These are phyloP conservation scores for Cyanidioschyzon merolae DNA, from an alignment of 23 red algal species.

Conservation along the genomic window DNA sequence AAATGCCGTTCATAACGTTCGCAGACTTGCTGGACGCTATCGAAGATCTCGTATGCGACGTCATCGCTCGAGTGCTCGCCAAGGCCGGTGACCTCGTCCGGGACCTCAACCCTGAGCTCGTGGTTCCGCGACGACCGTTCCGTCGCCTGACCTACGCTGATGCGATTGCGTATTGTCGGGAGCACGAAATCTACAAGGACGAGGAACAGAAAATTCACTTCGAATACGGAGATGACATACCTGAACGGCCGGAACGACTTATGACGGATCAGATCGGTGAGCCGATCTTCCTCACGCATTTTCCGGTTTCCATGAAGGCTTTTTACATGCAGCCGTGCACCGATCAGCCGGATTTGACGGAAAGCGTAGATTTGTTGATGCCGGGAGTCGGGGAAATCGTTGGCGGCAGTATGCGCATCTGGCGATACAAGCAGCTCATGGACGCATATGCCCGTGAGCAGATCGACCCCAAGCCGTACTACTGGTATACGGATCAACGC, in stretches of 20 bases:
- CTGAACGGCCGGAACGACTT: slow-evolving; percentile 77
- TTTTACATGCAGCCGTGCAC: slow-evolving; percentile 98
- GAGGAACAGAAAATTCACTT: slow-evolving; percentile 69
- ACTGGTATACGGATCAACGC: slow-evolving; percentile 97
- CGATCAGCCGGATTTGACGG: slow-evolving; percentile 66
- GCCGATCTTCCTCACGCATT: slow-evolving; percentile 74
- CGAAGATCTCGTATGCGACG: slow-evolving; percentile 82
- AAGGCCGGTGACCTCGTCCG: slow-evolving; percentile 47
- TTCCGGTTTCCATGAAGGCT: slow-evolving; percentile 73
- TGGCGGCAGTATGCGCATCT: slow-evolving; percentile 88
- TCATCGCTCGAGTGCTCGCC: slow-evolving; percentile 50
- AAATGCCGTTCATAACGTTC: slow-evolving; percentile 88
- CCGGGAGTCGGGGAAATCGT: slow-evolving; percentile 95
- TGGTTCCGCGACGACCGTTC: slow-evolving; percentile 60
- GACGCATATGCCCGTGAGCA: slow-evolving; percentile 78
- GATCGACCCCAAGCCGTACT: slow-evolving; percentile 80
- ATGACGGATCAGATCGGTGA: slow-evolving; percentile 94
- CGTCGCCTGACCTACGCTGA: slow-evolving; percentile 81
- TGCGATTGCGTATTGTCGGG: slow-evolving; percentile 74
- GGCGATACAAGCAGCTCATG: slow-evolving; percentile 62
- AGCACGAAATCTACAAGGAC: slow-evolving; percentile 93
- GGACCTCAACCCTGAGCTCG: slow-evolving; percentile 41
- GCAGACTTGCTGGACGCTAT: slow-evolving; percentile 67
- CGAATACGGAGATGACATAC: slow-evolving; percentile 93
- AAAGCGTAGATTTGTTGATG: slow-evolving; percentile 74